phyloP scores from a whole-genome alignment of 2,329 filamentous ascomycete species.

The Apiospora malaysiana region DNA sequence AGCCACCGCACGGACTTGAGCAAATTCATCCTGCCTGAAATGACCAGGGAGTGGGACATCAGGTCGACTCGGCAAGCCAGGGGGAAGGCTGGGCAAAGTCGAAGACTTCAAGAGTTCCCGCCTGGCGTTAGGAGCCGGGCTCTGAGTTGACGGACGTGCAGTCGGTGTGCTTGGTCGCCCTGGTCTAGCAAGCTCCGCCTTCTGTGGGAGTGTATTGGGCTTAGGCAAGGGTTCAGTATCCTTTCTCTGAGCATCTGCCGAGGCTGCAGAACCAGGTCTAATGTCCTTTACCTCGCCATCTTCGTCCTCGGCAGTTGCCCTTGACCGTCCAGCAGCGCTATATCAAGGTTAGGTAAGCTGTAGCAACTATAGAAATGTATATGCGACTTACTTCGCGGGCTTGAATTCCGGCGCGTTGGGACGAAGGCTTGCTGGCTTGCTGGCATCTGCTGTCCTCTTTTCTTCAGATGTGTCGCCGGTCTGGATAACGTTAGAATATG shows the following conservation, averaged over 20 bases:
- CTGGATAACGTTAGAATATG: constrained; percentile 36
- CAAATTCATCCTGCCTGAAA: constrained; percentile 52
- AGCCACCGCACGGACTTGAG: constrained; percentile 43
- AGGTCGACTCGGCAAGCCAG: constrained; percentile 60
- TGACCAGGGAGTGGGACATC: constrained; percentile 61
- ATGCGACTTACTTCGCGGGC: constrained; percentile 48
- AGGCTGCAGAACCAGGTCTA: constrained; percentile 37
- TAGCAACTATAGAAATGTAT: neutral
- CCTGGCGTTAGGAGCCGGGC: constrained; percentile 32
- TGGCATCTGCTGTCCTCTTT: constrained; percentile 43
- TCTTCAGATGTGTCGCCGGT: constrained; percentile 47
- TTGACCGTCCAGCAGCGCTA: constrained; percentile 23
- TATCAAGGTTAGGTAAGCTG: neutral
- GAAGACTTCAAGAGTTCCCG: constrained; percentile 40
- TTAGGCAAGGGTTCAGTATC: constrained; percentile 30
- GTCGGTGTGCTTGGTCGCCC: constrained; percentile 29
- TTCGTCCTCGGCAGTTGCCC: constrained; percentile 60
- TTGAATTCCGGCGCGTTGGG: constrained; percentile 70
- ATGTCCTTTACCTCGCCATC: constrained; percentile 76
- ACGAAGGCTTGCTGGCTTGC: constrained; percentile 52
- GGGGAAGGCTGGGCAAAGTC: constrained; percentile 33
- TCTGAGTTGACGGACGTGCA: constrained; percentile 27
- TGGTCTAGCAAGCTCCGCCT: constrained; percentile 31
- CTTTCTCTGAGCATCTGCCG: constrained; percentile 29
- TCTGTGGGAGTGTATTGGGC: constrained; percentile 28